These are phyloP conservation scores for Hypoxylon sp. DNA, from an alignment of 2,329 filamentous ascomycete genomes.

Conservation along the genomic window DNA sequence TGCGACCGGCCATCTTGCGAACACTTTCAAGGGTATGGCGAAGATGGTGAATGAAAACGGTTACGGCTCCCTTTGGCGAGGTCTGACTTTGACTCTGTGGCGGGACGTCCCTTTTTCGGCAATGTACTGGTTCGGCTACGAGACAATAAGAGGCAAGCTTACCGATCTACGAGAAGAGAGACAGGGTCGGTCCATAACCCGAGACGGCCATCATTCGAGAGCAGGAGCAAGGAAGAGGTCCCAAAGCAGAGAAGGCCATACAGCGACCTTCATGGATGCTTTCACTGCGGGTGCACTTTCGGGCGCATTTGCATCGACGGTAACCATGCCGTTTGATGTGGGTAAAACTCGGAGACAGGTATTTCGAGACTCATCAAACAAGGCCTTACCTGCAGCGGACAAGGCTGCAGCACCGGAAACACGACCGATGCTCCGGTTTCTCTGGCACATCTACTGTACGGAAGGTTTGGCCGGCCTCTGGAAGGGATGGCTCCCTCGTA, in stretches of 20 bases:
- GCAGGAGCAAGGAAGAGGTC: conserved; percentile 66
- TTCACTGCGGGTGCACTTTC: conserved; percentile 89
- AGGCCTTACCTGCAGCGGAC: conserved; percentile 49
- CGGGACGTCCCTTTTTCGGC: conserved; percentile 97
- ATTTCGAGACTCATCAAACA: conserved; percentile 69
- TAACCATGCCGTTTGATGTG: conserved; percentile 97
- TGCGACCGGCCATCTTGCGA: conserved; percentile 78
- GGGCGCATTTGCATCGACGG: conserved; percentile 86
- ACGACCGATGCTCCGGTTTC: conserved; percentile 81
- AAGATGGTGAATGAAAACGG: conserved; percentile 85
- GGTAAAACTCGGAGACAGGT: conserved; percentile 97
- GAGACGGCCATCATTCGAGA: conserved; percentile 56
- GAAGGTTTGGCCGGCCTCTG: conserved; percentile 88
- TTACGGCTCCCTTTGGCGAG: conserved; percentile 89
- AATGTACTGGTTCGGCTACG: conserved; percentile 98
- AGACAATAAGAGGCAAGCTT: conserved; percentile 80
- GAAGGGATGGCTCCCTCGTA: conserved; percentile 91
- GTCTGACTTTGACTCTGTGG: conserved; percentile 92
- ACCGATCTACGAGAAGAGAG: conserved; percentile 75
- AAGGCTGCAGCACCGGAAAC: conserved; percentile 74
- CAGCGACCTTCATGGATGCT: conserved; percentile 86
- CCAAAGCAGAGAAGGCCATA: conserved; percentile 78
- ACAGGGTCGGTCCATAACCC: conserved; percentile 60
- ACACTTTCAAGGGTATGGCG: conserved; percentile 81
- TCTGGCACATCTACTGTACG: conserved; percentile 91